A percentile compares a stretch with the other conserved stretches of the same genome.
phyloP scores from a whole-genome alignment of 2,329 filamentous ascomycete species.

The Colletotrichum lini region DNA sequence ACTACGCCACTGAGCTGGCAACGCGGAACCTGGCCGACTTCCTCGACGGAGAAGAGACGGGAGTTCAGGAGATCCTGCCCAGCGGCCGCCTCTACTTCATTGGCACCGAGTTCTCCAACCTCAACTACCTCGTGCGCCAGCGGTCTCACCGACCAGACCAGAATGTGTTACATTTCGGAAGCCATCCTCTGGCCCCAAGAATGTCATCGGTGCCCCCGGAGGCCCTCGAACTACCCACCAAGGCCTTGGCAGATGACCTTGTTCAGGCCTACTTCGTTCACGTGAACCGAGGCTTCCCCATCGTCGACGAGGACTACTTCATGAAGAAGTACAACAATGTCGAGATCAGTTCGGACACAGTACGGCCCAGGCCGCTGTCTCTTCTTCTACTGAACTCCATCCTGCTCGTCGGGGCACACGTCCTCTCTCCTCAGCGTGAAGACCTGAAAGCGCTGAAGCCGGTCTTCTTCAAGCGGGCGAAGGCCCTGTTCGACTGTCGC shows the following conservation, averaged over 20 bases:
- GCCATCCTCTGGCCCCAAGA: slow-evolving; percentile 54
- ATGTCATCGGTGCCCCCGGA: slow-evolving; percentile 59
- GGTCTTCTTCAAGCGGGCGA: slow-evolving; percentile 66
- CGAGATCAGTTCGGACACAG: slow-evolving; percentile 58
- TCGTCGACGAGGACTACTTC: slow-evolving; percentile 66
- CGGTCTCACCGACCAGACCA: slow-evolving; percentile 48
- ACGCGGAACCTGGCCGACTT: slow-evolving; percentile 65
- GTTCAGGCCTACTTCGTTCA: slow-evolving; percentile 65
- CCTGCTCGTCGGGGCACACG: slow-evolving; percentile 66
- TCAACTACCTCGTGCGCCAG: slow-evolving; percentile 68
- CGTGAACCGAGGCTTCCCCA: slow-evolving; percentile 66
- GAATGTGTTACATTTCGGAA: slow-evolving; percentile 53
- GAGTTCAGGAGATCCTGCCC: slow-evolving; percentile 61
- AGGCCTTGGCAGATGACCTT: slow-evolving; percentile 62
- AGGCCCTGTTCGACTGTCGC: slow-evolving; percentile 66
- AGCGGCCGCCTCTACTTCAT: slow-evolving; percentile 67
- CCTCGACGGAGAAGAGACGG: slow-evolving; percentile 63
- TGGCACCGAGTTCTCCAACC: slow-evolving; percentile 69
- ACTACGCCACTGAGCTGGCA: slow-evolving; percentile 54
- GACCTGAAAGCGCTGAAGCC: slow-evolving; percentile 56
- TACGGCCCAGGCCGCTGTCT: slow-evolving; percentile 53
- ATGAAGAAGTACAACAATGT: slow-evolving; percentile 60
- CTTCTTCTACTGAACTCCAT: slow-evolving; percentile 66
- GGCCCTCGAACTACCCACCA: slow-evolving; percentile 64
- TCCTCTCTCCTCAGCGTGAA: slow-evolving; percentile 58